phyloP scores from a whole-genome alignment of 768 basidiomycete genomes.

The Serendipita indica region DNA sequence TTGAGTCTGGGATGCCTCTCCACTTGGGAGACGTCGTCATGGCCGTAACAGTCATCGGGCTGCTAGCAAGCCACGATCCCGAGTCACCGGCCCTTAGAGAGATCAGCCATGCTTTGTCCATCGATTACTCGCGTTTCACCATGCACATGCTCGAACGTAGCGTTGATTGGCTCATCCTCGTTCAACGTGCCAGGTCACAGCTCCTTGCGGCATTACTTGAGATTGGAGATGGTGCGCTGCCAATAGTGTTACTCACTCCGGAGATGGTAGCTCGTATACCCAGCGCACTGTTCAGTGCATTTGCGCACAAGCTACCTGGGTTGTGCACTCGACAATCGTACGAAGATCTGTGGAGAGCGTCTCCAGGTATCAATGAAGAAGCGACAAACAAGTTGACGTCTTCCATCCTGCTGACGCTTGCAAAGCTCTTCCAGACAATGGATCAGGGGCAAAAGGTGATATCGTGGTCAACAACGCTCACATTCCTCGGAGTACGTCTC shows the following conservation, averaged over 20 bases:
- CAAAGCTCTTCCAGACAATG: constrained; percentile 31
- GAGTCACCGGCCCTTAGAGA: constrained; percentile 17
- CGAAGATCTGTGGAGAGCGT: constrained; percentile 10
- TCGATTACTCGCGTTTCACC: constrained; percentile 18
- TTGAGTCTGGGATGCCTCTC: constrained; percentile 18
- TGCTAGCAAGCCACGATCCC: constrained; percentile 20
- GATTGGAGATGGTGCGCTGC: constrained; percentile 27
- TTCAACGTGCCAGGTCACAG: constrained; percentile 24
- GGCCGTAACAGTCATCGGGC: constrained; percentile 26
- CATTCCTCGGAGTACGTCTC: constrained; percentile 24
- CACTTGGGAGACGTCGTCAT: constrained; percentile 27
- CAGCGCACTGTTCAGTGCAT: constrained; percentile 25
- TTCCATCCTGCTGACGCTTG: constrained; percentile 31
- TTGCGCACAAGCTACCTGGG: constrained; percentile 23
- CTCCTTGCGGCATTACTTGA: constrained; percentile 24
- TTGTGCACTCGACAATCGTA: constrained; percentile 18
- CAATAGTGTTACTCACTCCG: constrained; percentile 30
- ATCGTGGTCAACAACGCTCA: constrained; percentile 19
- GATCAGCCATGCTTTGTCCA: constrained; percentile 17
- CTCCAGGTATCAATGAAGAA: constrained; percentile 17
- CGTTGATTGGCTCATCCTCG: constrained; percentile 25
- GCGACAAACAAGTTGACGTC: constrained; percentile 25
- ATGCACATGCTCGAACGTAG: constrained; percentile 22
- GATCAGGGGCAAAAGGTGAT: constrained; percentile 13
- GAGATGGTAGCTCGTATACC: constrained; percentile 26